Evolutionary conservation across 257 asterid genomes (phyloP), one percentile per base, ranked within the genome.

Genomic region (Apocynum venetum): DNA sequence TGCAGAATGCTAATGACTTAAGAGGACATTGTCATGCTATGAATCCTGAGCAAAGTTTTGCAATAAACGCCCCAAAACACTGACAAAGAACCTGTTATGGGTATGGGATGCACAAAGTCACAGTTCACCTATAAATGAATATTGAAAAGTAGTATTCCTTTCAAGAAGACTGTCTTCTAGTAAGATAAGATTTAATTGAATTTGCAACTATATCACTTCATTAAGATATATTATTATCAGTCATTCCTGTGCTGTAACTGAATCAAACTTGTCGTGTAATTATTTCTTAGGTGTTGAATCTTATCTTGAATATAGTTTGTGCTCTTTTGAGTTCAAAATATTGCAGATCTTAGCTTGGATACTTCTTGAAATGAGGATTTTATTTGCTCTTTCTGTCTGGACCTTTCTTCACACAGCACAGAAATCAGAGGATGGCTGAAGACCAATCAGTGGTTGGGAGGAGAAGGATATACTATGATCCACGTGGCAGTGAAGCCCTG

Each of bases 401-500:
- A 40, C 51, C 13, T 71, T 84, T 76, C 80, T 89, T 87, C 78
- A 81, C 89, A 80, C 86, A 82, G 86, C 86, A 83, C 97, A 91
- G 97, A 86, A 96, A 93, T 84, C 98, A 89, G 89, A 88, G 97
- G 89, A 96, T 91, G 98, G 89, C 97, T 74, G 98, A 91, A 83
- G 99, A 96, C 81, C 98, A 96, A 78, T 91, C 99, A 44, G 97
- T 93, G 49, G 85, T 89, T 60, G 98, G 98, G 81, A 91, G 94
- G 73, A 89, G 97, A 78, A 93, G 93, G 51, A 96, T 96, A 77
- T 96, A 96, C 85, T 96, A 95, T 82, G 98, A 93, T 83, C 88
- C 86, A 73, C 91, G 89, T 78, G 95, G 97, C 78, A 87, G 97
- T 71, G 99, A 96, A 91, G 93, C 99, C 60, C 87, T 96, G 80